phyloP scores from a whole-genome alignment of 1,139 yeast species.

The Saccharomyces hybrid region DNA sequence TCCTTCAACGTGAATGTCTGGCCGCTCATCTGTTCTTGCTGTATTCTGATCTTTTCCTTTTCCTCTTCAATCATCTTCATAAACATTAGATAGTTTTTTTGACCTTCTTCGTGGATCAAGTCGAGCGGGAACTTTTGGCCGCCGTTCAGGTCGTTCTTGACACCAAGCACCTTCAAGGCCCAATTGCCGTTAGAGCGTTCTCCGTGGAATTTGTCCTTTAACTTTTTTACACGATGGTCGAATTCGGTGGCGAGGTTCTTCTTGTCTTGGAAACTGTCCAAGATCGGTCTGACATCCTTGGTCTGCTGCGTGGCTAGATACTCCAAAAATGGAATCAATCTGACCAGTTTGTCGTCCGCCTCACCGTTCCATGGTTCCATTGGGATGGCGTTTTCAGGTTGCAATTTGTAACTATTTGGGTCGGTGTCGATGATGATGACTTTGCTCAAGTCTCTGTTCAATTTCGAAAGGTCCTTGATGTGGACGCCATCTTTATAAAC shows the following conservation, averaged over 20 bases:
- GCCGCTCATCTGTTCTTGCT: constrained; percentile 73
- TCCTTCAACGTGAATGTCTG: constrained; percentile 74
- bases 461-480: constrained; percentile 74
- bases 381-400: constrained; percentile 88
- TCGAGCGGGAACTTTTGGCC: constrained; percentile 84
- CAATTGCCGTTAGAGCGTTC: constrained; percentile 42
- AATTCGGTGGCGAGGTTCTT: constrained; percentile 66
- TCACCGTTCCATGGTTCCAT: constrained; percentile 81
- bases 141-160: constrained; percentile 41
- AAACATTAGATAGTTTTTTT: constrained; percentile 78
- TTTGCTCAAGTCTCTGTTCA: constrained; percentile 85
- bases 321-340: constrained; percentile 86
- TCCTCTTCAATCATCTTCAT: constrained; percentile 79
- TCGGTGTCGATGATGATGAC: constrained; percentile 74
- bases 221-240: constrained; percentile 61
- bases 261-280: constrained; percentile 62
- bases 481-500: constrained; percentile 74
- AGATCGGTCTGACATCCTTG: constrained; percentile 83
- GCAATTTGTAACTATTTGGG: constrained; percentile 64
- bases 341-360: constrained; percentile 70
- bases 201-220: constrained; percentile 62
- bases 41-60: constrained; percentile 77
- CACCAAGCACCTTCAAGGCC: constrained; percentile 59
- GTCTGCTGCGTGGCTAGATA: constrained; percentile 89
- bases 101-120: constrained; percentile 86